A percentile compares a stretch with the other conserved stretches of the same genome.
Conservation (phyloP, 2,329 filamentous ascomycete genomes). For the Microcera coccophila region DNA sequence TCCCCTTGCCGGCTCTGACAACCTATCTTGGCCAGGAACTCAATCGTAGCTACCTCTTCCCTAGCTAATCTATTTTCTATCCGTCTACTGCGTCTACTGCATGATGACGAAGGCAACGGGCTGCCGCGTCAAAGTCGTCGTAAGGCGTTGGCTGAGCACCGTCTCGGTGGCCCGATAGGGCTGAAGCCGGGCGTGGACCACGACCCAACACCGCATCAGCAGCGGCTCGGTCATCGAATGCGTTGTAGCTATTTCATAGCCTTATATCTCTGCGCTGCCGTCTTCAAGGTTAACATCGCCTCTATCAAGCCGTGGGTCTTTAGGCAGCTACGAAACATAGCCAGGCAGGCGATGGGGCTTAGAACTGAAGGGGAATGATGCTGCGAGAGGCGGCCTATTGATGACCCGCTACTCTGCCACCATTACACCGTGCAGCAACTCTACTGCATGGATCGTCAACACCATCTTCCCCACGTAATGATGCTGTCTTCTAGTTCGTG, state of each 20-base stretch:
- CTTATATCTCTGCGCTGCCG: too few species aligned
- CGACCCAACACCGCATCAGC: neutral
- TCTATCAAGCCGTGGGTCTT: neutral
- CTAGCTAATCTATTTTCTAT: too few species aligned
- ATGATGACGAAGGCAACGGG: too few species aligned
- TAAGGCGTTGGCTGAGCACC: neutral
- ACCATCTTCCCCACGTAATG: slow-evolving; percentile 19
- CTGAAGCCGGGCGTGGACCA: neutral
- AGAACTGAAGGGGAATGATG: slow-evolving; percentile 14
- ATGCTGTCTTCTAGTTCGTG: slow-evolving; percentile 17
- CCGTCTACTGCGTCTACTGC: too few species aligned
- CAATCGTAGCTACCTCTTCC: too few species aligned
- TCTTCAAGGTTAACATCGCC: neutral
- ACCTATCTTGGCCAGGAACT: too few species aligned
- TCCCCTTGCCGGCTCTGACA: too few species aligned
- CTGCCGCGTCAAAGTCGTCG: neutral
- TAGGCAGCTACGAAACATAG: neutral
- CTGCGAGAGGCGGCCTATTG: slow-evolving; percentile 27
- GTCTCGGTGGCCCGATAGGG: neutral
- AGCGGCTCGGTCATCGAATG: neutral
- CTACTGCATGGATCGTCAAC: neutral
- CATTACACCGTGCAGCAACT: slow-evolving; percentile 4
- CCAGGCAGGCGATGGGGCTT: neutral
- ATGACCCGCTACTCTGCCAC: slow-evolving; percentile 30
- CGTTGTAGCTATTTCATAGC: neutral